Conservation (phyloP, 139 green algal genomes). For the Diplosphaera chodatii region DNA sequence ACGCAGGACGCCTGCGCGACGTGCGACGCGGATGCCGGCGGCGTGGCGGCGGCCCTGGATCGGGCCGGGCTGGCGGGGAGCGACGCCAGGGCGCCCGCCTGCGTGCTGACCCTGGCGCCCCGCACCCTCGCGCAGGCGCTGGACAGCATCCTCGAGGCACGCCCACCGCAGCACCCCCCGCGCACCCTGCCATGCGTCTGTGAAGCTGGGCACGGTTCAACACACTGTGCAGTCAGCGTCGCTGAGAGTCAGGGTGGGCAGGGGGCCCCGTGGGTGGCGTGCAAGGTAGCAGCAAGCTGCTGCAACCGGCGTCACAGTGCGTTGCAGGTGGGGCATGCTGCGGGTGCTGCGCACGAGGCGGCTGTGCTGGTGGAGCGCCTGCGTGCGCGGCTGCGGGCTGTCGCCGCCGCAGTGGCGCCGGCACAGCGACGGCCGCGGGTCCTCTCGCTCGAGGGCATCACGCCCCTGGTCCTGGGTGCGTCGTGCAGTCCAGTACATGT, state of each 20-base stretch:
- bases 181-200: no score
- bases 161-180: no score
- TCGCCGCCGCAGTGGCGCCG: conserved; percentile 37
- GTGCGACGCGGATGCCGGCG: conserved; percentile 15
- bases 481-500: neutral
- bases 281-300: no score
- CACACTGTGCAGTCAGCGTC: no score
- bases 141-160: conserved; percentile 62
- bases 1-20: conserved; percentile 40
- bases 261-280: no score
- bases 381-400: conserved; percentile 51
- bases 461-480: conserved; percentile 22
- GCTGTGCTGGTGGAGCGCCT: conserved; percentile 56
- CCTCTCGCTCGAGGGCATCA: conserved; percentile 56
- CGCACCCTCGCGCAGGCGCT: conserved; percentile 71
- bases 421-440: conserved; percentile 40
- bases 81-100: conserved; percentile 1
- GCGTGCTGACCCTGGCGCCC: conserved; percentile 29
- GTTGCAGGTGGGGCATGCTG: conserved; percentile 60
- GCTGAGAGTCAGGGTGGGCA: no score
- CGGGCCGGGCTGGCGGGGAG: conserved; percentile 8
- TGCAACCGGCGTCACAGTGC: no score
- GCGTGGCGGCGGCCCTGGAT: conserved; percentile 28
- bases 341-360: conserved; percentile 47
- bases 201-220: no score